Base-by-base conservation (phyloP, 352 stramenopile species). In the Saprolegnia parasitica region DNA sequence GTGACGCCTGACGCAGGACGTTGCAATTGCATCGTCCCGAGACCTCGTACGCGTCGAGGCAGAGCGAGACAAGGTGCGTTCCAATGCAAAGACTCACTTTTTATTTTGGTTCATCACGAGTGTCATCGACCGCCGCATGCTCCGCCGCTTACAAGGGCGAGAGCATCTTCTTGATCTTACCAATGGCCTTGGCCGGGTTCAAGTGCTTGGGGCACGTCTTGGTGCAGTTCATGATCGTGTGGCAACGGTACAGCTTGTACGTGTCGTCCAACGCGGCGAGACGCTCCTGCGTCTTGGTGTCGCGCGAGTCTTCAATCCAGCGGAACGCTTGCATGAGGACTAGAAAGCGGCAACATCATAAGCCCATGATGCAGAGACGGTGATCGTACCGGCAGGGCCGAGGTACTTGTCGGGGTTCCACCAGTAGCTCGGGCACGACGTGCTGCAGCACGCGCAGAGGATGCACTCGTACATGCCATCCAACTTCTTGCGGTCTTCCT, bases 391-490 rank as follows among this genome's bases (percentile, higher is more conserved):
- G 64, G 90, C 89, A 8, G 91, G 91, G 65, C 91, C 91, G 55
- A 98, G 84, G 82, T 98, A 98, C 84, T 97, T 98, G 77, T 97
- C 91, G 21, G 84, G 83, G 84, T 99, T 99, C 97, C 97, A 99
- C 97, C 97, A 99, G 85, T 99, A 99, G 61, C 87, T 98, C 29
- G 97, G 97, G 84, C 97, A 99, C 40, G 97, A 97, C 5, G 97
- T 99, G 71, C 84, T 97, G 85, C 97, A 99, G 84, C 97, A 99
- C 24, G 97, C 97, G 80, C 97, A 99, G 21, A 99, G 86, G 72
- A 99, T 99, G 81, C 97, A 99, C 86, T 99, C 97, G 81, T 99
- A 99, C 97, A 99, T 99, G 71, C 98, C 97, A 78, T 99, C 98
- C 10, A 99, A 84, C 79, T 99, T 99, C 84, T 98, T 98, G 67